Evolutionary conservation across 2,329 filamentous ascomycete genomes (phyloP).

Genomic region (Meredithiella fracta): DNA sequence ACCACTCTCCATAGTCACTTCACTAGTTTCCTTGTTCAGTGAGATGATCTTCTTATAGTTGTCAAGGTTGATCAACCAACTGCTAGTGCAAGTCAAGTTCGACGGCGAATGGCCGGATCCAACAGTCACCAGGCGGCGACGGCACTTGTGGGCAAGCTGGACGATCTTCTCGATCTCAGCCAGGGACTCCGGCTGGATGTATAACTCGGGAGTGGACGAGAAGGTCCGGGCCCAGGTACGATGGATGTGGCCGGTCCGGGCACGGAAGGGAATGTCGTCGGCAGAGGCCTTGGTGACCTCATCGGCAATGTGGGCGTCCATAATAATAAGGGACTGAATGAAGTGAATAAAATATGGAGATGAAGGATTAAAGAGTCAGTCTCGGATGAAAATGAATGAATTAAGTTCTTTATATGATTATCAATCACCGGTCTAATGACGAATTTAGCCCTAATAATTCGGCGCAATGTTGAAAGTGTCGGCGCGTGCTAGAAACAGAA

Average conservation of each 20-base stretch:
- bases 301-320: conserved; percentile 8
- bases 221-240: conserved; percentile 93
- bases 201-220: conserved; percentile 75
- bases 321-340: neutral
- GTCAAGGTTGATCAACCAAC: conserved; percentile 91
- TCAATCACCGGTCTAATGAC: no score
- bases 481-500: neutral
- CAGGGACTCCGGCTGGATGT: conserved; percentile 66
- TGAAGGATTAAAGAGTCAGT: neutral
- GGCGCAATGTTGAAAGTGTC: neutral
- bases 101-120: conserved; percentile 87
- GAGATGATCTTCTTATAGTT: conserved; percentile 56
- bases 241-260: conserved; percentile 55
- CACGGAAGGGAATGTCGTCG: conserved; percentile 52
- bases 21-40: conserved; percentile 46
- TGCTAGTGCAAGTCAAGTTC: conserved; percentile 79
- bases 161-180: conserved; percentile 72
- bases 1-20: conserved; percentile 70
- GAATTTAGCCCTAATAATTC: neutral
- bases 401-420: neutral
- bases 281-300: conserved; percentile 13
- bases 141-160: conserved; percentile 61
- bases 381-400: neutral
- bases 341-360: neutral
- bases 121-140: conserved; percentile 68